Conservation (phyloP, 306 rosid genomes). For the Carpinus viminea region DNA sequence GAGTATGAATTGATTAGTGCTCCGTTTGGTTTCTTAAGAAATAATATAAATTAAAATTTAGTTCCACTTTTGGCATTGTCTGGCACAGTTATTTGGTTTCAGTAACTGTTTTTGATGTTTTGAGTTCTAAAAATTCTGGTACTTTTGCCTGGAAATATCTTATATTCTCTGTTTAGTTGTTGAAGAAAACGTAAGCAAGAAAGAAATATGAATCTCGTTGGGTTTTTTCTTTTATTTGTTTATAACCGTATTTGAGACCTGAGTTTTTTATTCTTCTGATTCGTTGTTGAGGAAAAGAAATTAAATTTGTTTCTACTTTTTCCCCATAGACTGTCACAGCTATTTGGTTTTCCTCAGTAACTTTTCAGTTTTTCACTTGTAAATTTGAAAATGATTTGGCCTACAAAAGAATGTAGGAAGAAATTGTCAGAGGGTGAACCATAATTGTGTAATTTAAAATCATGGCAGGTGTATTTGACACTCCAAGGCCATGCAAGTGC, state of each 20-base stretch:
- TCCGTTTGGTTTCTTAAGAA: too few relatives aligned
- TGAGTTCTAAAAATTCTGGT: too few relatives aligned
- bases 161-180: background rate
- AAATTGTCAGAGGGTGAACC: background rate
- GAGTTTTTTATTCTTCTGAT: slow-evolving; percentile 13
- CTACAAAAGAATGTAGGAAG: slow-evolving; percentile 15
- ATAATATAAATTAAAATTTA: too few relatives aligned
- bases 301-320: background rate
- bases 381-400: background rate
- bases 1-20: too few relatives aligned
- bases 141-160: background rate
- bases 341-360: background rate
- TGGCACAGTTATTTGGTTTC: too few relatives aligned
- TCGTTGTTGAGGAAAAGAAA: background rate
- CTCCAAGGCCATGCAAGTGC: slow-evolving; percentile 76
- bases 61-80: too few relatives aligned
- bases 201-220: background rate
- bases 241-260: background rate
- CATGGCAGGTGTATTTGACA: slow-evolving; percentile 72
- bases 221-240: background rate
- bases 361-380: background rate
- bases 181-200: background rate
- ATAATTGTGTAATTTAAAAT: background rate
- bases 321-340: background rate
- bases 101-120: background rate